phyloP scores from a whole-genome alignment of 805 yeast species.

The Candida montana region DNA sequence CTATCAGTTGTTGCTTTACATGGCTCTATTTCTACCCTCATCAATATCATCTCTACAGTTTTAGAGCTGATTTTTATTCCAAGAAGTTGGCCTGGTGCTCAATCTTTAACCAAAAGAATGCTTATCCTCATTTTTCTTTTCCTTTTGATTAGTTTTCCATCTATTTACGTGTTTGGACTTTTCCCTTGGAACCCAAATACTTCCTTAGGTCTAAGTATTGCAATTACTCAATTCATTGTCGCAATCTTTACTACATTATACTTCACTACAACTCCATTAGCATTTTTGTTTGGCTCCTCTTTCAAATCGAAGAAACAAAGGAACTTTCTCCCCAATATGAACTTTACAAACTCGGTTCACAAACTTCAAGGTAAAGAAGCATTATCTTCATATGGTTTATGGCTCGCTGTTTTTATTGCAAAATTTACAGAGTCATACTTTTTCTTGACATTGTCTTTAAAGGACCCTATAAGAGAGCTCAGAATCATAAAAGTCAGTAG shows the following conservation, averaged over 20 bases:
- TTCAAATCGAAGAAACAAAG: slow-evolving; percentile 28
- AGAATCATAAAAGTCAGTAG: slow-evolving; percentile 46
- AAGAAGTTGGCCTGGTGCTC: slow-evolving; percentile 68
- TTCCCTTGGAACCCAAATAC: slow-evolving; percentile 31
- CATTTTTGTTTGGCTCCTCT: slow-evolving; percentile 44
- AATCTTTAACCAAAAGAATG: slow-evolving; percentile 47
- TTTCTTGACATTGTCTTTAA: slow-evolving; percentile 64
- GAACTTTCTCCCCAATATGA: slow-evolving; percentile 44
- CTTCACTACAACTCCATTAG: slow-evolving; percentile 58
- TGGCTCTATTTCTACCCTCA: slow-evolving; percentile 54
- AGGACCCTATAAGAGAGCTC: slow-evolving; percentile 70
- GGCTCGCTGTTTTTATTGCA: slow-evolving; percentile 62
- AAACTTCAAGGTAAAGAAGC: slow-evolving; percentile 46
- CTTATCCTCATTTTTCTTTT: slow-evolving; percentile 38
- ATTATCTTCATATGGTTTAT: slow-evolving; percentile 61
- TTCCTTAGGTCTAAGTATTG: slow-evolving; percentile 35
- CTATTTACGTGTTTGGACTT: slow-evolving; percentile 42
- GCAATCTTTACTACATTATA: slow-evolving; percentile 51
- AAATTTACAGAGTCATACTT: slow-evolving; percentile 76
- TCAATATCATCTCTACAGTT: slow-evolving; percentile 50
- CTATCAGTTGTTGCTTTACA: slow-evolving; percentile 61
- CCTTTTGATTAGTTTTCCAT: slow-evolving; percentile 43
- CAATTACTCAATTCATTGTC: slow-evolving; percentile 51
- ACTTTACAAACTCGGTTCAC: slow-evolving; percentile 58
- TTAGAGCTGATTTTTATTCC: slow-evolving; percentile 65